Base-by-base conservation (phyloP, 23 red algal species). In the Agarophyton chilense region DNA sequence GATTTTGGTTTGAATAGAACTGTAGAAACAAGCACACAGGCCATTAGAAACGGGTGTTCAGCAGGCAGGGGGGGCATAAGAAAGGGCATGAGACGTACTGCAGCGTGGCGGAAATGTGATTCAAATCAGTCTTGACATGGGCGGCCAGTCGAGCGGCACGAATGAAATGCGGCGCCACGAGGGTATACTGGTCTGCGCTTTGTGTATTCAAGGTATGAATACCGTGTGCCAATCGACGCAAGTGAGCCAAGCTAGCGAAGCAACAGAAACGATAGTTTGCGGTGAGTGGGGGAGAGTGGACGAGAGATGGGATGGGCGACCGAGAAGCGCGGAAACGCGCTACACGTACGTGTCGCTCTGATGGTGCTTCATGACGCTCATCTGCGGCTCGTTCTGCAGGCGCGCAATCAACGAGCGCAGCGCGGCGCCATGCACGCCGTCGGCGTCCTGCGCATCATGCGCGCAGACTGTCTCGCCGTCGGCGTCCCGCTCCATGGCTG, bases 131-230 rank as follows among this genome's bases (percentile, higher is more conserved):
- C 18, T 87, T 68, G 33, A 75, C 82, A 7, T 73, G 82, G 2
- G 38, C 43, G 6, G 82, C 82, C 19, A 87, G 63, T 70, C 82
- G 82, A 36, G 64, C 62, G 32, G 82, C 82, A 9, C 66, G 61
- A 32, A 72, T 35, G 1, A 87, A 52, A 25, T 56, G 28, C 47
- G 67, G 52, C 16, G 82, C 82, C 36, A 56, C 13, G 17, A 31
- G 25, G 21, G 26, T 47, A 17, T 87, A 87, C 50, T 87, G 22
- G 19, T 87, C 62, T 10, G 63, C 43, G 22, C 82, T 87, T 22
- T 43, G 12, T 46, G 47, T 50, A 31, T 87, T 87, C 13, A 87
- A 28, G 35, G 36, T 10, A 18, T 43, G n/a, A 28, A 83, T 61
- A 0, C 13, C 57, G 34, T 41, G 17, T 41, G 19, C 24, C 33